Evolutionary conservation across 768 basidiomycete genomes (phyloP).

Genomic region (Pleurotus platypus): DNA sequence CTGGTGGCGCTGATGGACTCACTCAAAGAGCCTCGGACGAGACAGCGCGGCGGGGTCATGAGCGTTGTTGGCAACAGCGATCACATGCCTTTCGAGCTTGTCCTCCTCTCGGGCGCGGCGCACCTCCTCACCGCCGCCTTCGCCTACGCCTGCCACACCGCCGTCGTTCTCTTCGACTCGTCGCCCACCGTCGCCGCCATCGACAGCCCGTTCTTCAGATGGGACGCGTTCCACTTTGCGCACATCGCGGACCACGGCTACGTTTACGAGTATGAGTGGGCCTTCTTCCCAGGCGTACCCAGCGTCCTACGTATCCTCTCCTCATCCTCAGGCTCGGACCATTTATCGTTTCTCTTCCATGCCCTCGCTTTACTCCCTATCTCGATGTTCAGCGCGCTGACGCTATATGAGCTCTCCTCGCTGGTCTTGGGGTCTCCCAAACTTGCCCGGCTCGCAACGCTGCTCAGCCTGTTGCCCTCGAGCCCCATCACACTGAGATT

Average conservation of each 20-base stretch:
- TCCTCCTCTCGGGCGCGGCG: neutral
- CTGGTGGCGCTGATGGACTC: conserved; percentile 14
- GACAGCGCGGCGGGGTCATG: conserved; percentile 20
- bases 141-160: neutral
- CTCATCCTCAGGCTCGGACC: conserved; percentile 6
- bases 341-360: neutral
- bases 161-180: conserved; percentile 28
- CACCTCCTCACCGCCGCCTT: neutral
- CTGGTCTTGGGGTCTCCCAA: conserved; percentile 50
- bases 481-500: conserved; percentile 73
- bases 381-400: conserved; percentile 21
- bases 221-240: conserved; percentile 86
- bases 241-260: conserved; percentile 59
- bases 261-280: conserved; percentile 78
- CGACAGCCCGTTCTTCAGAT: conserved; percentile 37
- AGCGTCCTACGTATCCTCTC: conserved; percentile 42
- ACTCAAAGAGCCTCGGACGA: conserved; percentile 51
- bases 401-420: conserved; percentile 58
- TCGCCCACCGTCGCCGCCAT: conserved; percentile 27
- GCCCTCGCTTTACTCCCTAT: conserved; percentile 24
- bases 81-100: neutral
- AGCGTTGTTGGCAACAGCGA: neutral
- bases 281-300: conserved; percentile 77
- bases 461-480: conserved; percentile 76
- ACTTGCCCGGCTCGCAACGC: conserved; percentile 56